Evolutionary conservation across 2,329 filamentous ascomycete species (phyloP).

Genomic region (Keithomyces neogunnii): DNA sequence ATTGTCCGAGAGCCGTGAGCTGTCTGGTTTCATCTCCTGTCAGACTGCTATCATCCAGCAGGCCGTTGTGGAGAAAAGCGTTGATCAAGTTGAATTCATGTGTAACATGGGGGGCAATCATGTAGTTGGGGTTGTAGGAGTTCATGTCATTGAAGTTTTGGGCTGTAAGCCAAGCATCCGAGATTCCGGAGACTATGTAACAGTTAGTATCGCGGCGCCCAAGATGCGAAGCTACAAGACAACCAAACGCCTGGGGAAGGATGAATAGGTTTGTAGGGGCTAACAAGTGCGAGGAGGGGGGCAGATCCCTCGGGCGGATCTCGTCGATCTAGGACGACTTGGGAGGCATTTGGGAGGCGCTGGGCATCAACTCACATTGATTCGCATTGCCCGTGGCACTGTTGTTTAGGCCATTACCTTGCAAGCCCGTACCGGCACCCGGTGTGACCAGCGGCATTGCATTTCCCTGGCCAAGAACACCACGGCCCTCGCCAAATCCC

Average conservation of each 20-base stretch:
- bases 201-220: constrained; percentile 6
- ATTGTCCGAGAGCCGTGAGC: constrained; percentile 32
- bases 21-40: constrained; percentile 56
- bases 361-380: constrained; percentile 49
- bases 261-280: not conserved
- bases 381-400: constrained; percentile 50
- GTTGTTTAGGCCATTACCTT: constrained; percentile 47
- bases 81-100: constrained; percentile 96
- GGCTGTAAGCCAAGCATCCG: constrained; percentile 70
- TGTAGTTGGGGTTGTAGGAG: constrained; percentile 85
- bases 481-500: constrained; percentile 30
- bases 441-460: constrained; percentile 64
- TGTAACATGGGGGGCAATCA: constrained; percentile 86
- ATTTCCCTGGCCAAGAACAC: constrained; percentile 40
- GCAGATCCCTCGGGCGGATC: not conserved
- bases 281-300: not conserved
- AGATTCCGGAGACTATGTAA: constrained; percentile 62
- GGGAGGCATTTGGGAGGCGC: constrained; percentile 3
- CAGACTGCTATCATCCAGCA: constrained; percentile 74
- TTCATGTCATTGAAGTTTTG: constrained; percentile 93
- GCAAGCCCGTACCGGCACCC: constrained; percentile 57
- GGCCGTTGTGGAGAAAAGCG: constrained; percentile 87
- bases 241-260: constrained; percentile 8
- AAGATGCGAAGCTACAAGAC: constrained; percentile 6
- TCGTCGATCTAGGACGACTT: not conserved